phyloP scores from a whole-genome alignment of 345 rosid genomes.

The Hevea brasiliensis region DNA sequence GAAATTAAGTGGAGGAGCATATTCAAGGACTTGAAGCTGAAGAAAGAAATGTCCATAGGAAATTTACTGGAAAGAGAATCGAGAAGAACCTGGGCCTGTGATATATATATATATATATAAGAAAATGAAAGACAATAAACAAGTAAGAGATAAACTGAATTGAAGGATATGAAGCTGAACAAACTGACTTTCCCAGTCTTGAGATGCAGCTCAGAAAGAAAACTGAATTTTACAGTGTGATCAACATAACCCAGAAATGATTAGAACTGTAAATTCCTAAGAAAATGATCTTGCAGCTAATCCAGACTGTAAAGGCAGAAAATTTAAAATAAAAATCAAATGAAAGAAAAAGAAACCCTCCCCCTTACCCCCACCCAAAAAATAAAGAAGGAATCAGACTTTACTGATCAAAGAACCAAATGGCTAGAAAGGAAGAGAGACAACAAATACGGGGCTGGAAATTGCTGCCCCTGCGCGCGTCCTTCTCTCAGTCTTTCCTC shows the following conservation, averaged over 20 bases:
- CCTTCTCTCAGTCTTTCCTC: too few relatives aligned
- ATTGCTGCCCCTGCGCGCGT: too few relatives aligned
- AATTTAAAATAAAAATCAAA: constrained; percentile 17
- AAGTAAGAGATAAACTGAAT: not conserved
- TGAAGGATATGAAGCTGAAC: constrained; percentile 1
- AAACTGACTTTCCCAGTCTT: constrained; percentile 5
- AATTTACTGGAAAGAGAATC: constrained; percentile 3
- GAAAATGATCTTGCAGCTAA: constrained; percentile 19
- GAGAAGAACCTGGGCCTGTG: not conserved
- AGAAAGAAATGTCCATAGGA: not conserved
- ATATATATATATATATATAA: not conserved
- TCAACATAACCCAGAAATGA: constrained; percentile 24
- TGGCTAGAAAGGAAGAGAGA: constrained; percentile 23
- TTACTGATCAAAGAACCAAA: constrained; percentile 37
- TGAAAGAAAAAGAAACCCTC: constrained; percentile 9
- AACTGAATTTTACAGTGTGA: constrained; percentile 18
- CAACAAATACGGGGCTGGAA: constrained; percentile 27
- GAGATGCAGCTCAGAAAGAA: not conserved
- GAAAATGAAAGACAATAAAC: not conserved
- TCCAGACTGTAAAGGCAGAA: constrained; percentile 24
- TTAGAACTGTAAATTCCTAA: constrained; percentile 21
- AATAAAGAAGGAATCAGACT: constrained; percentile 32
- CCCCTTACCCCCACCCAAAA: not conserved
- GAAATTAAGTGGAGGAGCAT: not conserved
- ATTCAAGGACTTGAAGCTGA: constrained; percentile 6